These are phyloP conservation scores for Gracilaria gracilis DNA, from an alignment of 23 red algal species.

Conservation along the genomic window DNA sequence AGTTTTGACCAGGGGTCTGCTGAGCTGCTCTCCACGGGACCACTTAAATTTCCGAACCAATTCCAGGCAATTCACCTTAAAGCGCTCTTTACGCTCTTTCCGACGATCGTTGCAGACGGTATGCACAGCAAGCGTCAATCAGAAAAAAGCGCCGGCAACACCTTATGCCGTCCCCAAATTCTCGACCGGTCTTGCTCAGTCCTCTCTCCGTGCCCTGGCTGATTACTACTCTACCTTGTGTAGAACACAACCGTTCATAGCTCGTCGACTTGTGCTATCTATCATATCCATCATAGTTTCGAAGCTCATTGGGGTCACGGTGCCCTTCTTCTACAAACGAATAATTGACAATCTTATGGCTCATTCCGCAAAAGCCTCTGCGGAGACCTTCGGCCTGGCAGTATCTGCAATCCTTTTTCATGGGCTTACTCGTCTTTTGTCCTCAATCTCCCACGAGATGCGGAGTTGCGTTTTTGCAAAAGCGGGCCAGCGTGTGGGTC, in stretches of 20 bases:
- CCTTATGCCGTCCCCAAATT: constrained; percentile 33
- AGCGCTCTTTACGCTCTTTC: background rate
- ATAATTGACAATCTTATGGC: constrained; percentile 58
- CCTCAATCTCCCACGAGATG: constrained; percentile 79
- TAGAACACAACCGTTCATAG: constrained; percentile 59
- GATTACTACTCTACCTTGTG: constrained; percentile 36
- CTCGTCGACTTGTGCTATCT: constrained; percentile 39
- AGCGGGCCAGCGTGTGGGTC: constrained; percentile 80
- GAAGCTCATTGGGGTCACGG: constrained; percentile 51
- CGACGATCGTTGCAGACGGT: background rate
- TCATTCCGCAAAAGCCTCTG: background rate
- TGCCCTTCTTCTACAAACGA: constrained; percentile 52
- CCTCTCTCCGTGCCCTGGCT: constrained; percentile 50
- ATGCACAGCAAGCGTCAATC: constrained; percentile 5
- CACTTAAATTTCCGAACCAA: background rate
- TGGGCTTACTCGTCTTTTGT: constrained; percentile 61
- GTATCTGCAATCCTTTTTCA: constrained; percentile 59
- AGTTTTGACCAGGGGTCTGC: background rate
- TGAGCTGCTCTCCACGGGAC: background rate
- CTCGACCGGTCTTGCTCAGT: constrained; percentile 18
- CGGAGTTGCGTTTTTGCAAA: constrained; percentile 86
- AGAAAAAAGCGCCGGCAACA: background rate
- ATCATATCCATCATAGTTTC: constrained; percentile 43
- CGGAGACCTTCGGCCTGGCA: background rate
- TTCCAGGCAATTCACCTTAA: background rate